Evolutionary conservation across 495 filamentous ascomycete genomes (phyloP), one percentile per base, ranked within the genome.

Genomic region (Saxophila tyrrhenica): DNA sequence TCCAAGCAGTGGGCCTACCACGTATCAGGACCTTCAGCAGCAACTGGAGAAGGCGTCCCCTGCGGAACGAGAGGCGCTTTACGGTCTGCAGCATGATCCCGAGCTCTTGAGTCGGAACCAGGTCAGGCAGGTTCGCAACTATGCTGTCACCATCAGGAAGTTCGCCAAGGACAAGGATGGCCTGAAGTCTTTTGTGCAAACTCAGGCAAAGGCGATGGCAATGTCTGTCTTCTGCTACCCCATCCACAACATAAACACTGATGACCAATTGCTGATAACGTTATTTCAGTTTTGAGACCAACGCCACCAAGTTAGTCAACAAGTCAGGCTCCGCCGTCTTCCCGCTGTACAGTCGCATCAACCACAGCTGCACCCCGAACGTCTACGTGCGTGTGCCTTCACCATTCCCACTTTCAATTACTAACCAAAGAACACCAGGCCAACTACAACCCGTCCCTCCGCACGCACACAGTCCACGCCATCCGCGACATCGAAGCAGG

Each of bases 1-100:
- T 79, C 78, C 22, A 78, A 84, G 1, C 59, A 64, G 38, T 48
- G 38, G 25, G 25, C 42, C 22, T 35, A n/a, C n/a, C 16, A 44
- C 5, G 7, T 44, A 44, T n/a, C 19, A 3, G 9, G 60, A 62
- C 35, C 55, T 69, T 48, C 25, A 63, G 25, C 51, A 35, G 9
- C 50, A 48, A 8, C 60, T 62, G 50, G 43, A 52, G 9, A 54
- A 59, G 32, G 62, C 66, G 10, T 53, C 61, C 2, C 20, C 52
- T 0, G 42, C 39, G 1, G 50, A 64, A 29, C 47, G 59, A 44
- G 59, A 53, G 7, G 19, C 47, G 0, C 63, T 61, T 54, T 57
- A 52, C 32, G 50, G 39, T 3, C 59, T 67, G 9, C 51, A 59
- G 39, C 62, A 60, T 10, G 46, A 52, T 13, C 29, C 29, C 5